Evolutionary conservation across 1,284 basidiomycete genomes (phyloP).

Genomic region (Rhodotorula sp.): DNA sequence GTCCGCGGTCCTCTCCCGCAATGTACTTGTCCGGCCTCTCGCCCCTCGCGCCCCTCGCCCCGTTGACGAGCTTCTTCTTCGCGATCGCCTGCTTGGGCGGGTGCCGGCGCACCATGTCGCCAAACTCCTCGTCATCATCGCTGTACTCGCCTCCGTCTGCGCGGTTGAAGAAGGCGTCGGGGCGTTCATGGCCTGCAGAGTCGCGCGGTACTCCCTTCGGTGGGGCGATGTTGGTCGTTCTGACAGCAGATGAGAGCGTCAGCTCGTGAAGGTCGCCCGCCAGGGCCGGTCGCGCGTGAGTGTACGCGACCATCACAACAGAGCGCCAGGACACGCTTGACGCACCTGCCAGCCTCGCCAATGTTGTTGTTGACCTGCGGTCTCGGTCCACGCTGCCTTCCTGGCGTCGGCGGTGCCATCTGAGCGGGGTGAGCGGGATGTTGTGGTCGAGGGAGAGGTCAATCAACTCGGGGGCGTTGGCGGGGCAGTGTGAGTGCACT

Average conservation of each 20-base stretch:
- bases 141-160: slow-evolving; percentile 10
- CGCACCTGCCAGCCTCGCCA: slow-evolving; percentile 32
- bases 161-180: slow-evolving; percentile 41
- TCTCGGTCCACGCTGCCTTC: slow-evolving; percentile 18
- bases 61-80: slow-evolving; percentile 3
- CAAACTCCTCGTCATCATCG: neutral
- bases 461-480: neutral
- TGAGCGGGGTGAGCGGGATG: neutral
- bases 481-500: neutral
- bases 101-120: no score
- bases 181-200: slow-evolving; percentile 37
- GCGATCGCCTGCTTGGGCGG: slow-evolving; percentile 2
- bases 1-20: slow-evolving; percentile 31
- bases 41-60: slow-evolving; percentile 1
- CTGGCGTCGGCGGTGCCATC: slow-evolving; percentile 24
- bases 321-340: neutral
- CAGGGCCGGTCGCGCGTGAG: neutral
- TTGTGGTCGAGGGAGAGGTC: neutral
- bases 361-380: slow-evolving; percentile 37
- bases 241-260: neutral
- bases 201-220: slow-evolving; percentile 35
- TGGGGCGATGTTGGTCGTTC: slow-evolving; percentile 36
- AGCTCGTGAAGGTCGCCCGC: no score
- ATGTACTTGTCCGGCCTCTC: slow-evolving; percentile 30
- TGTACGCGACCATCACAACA: neutral